These are phyloP conservation scores for Cryptomeria japonica DNA, from an alignment of 75 land plant genomes.

Conservation along the genomic window DNA sequence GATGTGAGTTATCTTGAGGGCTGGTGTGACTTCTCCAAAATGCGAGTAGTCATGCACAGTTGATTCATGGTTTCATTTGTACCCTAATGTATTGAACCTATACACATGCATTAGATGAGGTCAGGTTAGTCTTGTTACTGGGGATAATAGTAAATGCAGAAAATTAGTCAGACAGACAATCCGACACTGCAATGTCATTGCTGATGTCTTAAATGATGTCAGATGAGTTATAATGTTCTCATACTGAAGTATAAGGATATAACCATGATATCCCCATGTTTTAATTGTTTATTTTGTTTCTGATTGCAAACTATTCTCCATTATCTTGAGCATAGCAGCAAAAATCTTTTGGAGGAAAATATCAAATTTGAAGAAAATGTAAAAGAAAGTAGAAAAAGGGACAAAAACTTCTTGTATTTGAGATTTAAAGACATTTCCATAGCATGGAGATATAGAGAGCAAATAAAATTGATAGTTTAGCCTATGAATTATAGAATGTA, in stretches of 20 bases:
- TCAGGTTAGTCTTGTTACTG: not conserved
- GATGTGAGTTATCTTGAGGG: not conserved
- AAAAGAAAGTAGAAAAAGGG: too few species aligned
- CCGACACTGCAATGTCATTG: not conserved
- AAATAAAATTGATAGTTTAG: too few species aligned
- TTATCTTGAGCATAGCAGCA: too few species aligned
- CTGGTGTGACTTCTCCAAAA: not conserved
- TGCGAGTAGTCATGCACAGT: not conserved
- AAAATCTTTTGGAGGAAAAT: too few species aligned
- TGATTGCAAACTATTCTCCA: not conserved
- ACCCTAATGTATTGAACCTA: not conserved
- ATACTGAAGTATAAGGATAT: not conserved
- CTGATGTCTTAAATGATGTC: not conserved
- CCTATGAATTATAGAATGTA: too few species aligned
- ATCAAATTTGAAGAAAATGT: too few species aligned
- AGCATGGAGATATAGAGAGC: too few species aligned
- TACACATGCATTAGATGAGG: not conserved
- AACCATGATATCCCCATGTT: not conserved
- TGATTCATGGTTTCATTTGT: not conserved
- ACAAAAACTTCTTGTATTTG: too few species aligned
- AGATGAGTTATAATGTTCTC: not conserved
- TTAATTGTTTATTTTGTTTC: not conserved
- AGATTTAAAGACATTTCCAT: too few species aligned
- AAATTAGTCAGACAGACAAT: not conserved
- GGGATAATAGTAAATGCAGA: not conserved